Base-by-base conservation (phyloP, 139 green algal genomes). In the Edaphochlamys debaryana region DNA sequence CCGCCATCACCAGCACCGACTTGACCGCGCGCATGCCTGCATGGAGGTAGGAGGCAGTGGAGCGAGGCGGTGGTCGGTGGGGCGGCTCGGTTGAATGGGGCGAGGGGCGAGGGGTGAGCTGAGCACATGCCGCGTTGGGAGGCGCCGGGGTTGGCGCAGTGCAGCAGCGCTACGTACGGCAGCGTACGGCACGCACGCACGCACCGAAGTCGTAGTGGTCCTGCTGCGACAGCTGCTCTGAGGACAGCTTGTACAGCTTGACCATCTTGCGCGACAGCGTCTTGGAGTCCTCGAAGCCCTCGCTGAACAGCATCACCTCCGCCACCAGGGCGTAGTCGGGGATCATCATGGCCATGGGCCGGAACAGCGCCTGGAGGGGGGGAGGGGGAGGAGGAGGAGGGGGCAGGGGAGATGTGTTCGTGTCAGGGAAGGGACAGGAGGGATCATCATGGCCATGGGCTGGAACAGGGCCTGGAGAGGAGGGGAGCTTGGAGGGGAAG, bases 211-310 rank as follows among this genome's bases (percentile, higher is more conserved):
- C 84, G 68, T 93, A 93, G 79, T 93, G 89, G 79, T 81, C 89
- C 92, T 98, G 94, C 91, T 98, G 93, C 13, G 86, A 94, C 41
- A 98, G 91, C 92, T 98, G 95, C 90, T 98, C 94, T n/a, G 76
- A 92, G 72, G 90, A 93, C 81, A 98, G 94, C 90, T 97, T 97
- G 90, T 97, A 98, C 52, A 98, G 92, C 88, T 96, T 95, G 45
- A 97, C 93, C 93, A 98, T 97, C 89, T 98, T 98, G 79, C 91
- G 86, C 34, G 84, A 91, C 0, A 98, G 90, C 23, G 86, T 93
- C 72, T 93, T 94, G 86, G 86, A 91, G 86, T 96, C 92, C 81
- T 94, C 92, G 86, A 97, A 98, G 66, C 95, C 93, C 86, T 97
- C 93, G 56, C 79, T 86, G 87, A 96, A 96, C 50, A 98, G 89